Base-by-base conservation (phyloP, 2,329 filamentous ascomycete species). In the Botrytis pseudocinerea region DNA sequence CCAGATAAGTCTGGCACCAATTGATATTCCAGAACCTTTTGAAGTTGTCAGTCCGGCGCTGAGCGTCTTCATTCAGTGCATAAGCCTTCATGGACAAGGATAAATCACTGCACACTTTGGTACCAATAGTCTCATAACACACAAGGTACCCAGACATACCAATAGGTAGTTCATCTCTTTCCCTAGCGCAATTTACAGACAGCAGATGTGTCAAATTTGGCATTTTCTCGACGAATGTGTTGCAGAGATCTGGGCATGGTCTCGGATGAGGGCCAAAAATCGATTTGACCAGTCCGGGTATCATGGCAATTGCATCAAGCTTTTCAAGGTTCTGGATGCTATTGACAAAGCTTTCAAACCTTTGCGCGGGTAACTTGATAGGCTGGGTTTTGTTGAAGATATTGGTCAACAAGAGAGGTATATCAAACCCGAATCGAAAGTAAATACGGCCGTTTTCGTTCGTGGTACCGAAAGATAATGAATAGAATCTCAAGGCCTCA, bases 111-210 rank as follows among this genome's bases (percentile, higher is more conserved):
- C 62, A 65, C 7, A 9, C 7, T 42, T 48, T 65, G 28, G 62
- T 65, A 28, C 62, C 62, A 7, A 65, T 65, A 14, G 62, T 65
- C 42, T 12, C 48, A 22, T 65, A 65, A n/a, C 46, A 32, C 10
- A 42, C 62, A 28, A 65, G 28, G 28, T 65, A 65, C 25, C 62
- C 62, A 48, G 62, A 65, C 62, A 65, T 65, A 32, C 62, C 62
- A 35, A 65, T 10, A 35, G 16, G 32, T 12, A 65, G 32, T 18
- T 65, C 62, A 46, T 65, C 62, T 35, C 42, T 65, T 42, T 65
- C 62, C 20, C 28, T 46, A 12, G 62, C 48, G 28, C 62, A 65
- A 44, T 65, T 65, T 35, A 42, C 28, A 65, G 62, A 65, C 12
- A 65, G 28, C 42, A 65, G 32, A 48, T 65, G 32, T 18, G 28